phyloP scores from a whole-genome alignment of 2,329 filamentous ascomycete species.

The Anisogramma anomala region DNA sequence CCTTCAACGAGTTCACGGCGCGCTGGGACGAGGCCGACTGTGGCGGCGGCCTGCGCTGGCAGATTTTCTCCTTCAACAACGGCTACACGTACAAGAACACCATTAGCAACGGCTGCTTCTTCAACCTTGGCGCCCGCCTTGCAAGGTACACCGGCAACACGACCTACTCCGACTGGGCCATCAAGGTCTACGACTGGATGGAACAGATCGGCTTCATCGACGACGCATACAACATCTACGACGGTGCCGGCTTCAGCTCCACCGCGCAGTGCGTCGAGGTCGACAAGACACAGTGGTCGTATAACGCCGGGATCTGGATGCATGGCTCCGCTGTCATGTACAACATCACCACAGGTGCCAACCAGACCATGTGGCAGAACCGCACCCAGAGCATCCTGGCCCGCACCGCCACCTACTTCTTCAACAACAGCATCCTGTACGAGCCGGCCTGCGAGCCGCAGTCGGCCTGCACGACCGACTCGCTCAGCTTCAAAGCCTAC shows the following conservation, averaged over 20 bases:
- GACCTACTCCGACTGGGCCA: conserved; percentile 49
- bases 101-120: conserved; percentile 49
- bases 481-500: conserved; percentile 61
- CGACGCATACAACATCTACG: conserved; percentile 45
- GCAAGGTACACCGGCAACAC: conserved; percentile 55
- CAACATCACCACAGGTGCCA: conserved; percentile 44
- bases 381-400: conserved; percentile 44
- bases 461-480: conserved; percentile 54
- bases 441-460: conserved; percentile 54
- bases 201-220: conserved; percentile 41
- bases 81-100: conserved; percentile 68
- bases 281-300: conserved; percentile 52
- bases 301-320: conserved; percentile 51
- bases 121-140: conserved; percentile 52
- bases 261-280: conserved; percentile 44
- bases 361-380: conserved; percentile 36
- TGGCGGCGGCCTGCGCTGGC: conserved; percentile 62
- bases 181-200: conserved; percentile 49
- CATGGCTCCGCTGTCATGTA: conserved; percentile 58
- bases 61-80: conserved; percentile 61
- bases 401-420: conserved; percentile 35
- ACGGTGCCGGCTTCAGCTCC: conserved; percentile 43
- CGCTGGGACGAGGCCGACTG: conserved; percentile 52
- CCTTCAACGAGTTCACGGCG: conserved; percentile 51
- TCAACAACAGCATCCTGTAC: conserved; percentile 45